These are phyloP conservation scores for Neophaeococcomyces aloes DNA, from an alignment of 2,329 filamentous ascomycete species.

Conservation along the genomic window DNA sequence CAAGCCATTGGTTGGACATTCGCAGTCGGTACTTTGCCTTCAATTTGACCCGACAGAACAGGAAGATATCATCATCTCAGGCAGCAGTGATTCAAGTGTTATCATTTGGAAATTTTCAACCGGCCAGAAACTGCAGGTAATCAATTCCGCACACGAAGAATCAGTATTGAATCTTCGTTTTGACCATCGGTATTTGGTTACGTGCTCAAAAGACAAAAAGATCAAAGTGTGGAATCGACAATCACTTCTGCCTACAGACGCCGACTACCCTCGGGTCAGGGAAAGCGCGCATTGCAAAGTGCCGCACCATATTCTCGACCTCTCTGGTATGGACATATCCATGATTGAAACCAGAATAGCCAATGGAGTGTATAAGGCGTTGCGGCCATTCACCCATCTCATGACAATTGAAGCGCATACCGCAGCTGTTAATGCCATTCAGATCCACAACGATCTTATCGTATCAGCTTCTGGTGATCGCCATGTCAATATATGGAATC, in stretches of 20 bases:
- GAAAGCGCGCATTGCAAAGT: conserved; percentile 27
- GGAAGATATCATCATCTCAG: conserved; percentile 88
- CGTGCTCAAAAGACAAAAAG: conserved; percentile 91
- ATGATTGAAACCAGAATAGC: conserved; percentile 34
- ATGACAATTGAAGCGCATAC: conserved; percentile 72
- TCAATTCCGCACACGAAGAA: conserved; percentile 69
- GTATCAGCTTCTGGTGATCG: conserved; percentile 93
- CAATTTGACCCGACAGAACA: conserved; percentile 84
- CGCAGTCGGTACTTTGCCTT: conserved; percentile 80
- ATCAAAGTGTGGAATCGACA: conserved; percentile 92
- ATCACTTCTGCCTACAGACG: conserved; percentile 43
- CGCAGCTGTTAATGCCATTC: conserved; percentile 92
- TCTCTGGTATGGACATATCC: conserved; percentile 32
- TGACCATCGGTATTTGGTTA: conserved; percentile 81
- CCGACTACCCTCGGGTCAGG: conserved; percentile 32
- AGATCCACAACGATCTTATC: conserved; percentile 73
- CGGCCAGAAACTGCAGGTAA: conserved; percentile 66
- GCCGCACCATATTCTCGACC: conserved; percentile 46
- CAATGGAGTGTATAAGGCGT: conserved; percentile 30
- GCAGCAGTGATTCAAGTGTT: conserved; percentile 82
- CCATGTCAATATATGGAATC: conserved; percentile 89
- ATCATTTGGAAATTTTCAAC: conserved; percentile 93
- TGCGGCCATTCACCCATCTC: conserved; percentile 64
- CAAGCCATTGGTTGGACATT: conserved; percentile 64
- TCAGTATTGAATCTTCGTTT: conserved; percentile 91